These are phyloP conservation scores for Kregervanrija pseudodelftensis DNA, from an alignment of 805 yeast genomes.

Conservation along the genomic window DNA sequence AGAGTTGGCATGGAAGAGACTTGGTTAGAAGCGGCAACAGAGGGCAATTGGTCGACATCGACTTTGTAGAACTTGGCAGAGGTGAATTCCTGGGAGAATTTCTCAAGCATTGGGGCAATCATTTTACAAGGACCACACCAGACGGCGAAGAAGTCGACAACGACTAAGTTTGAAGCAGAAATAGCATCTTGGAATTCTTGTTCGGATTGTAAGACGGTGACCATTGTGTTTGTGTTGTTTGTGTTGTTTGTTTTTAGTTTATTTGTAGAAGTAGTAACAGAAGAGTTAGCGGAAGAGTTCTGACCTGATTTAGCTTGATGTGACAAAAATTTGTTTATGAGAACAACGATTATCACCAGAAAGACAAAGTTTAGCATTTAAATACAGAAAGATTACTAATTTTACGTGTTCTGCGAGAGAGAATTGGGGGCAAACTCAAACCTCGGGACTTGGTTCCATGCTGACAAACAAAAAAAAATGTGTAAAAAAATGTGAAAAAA, in stretches of 20 bases:
- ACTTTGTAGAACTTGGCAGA: slow-evolving; percentile 77
- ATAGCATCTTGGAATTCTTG: slow-evolving; percentile 64
- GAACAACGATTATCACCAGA: slow-evolving; percentile 20
- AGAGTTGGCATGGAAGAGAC: slow-evolving; percentile 54
- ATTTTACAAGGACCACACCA: slow-evolving; percentile 99
- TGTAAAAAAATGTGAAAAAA: too few relatives aligned
- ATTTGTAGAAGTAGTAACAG: slow-evolving; percentile 3
- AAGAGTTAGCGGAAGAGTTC: slow-evolving; percentile 1
- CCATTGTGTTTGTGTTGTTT: slow-evolving; percentile 38
- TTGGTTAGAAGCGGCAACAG: slow-evolving; percentile 62
- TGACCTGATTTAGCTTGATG: slow-evolving; percentile 7
- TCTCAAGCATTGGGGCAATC: slow-evolving; percentile 89
- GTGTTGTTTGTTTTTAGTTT: not conserved
- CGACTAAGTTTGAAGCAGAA: slow-evolving; percentile 58
- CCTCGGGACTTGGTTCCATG: too few relatives aligned
- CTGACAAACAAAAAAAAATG: too few relatives aligned
- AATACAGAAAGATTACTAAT: not conserved
- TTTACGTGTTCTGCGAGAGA: too few relatives aligned
- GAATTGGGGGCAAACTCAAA: too few relatives aligned
- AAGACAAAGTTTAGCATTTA: slow-evolving; percentile 21
- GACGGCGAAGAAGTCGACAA: slow-evolving; percentile 92
- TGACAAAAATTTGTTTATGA: slow-evolving; percentile 20
- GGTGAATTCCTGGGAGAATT: slow-evolving; percentile 61
- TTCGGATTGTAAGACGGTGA: slow-evolving; percentile 36
- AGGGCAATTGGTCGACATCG: slow-evolving; percentile 81